Percentiles rank a stretch among this genome's conserved stretches.
Conservation (phyloP, 495 filamentous ascomycete species). For the Penicillium cinerascens region DNA sequence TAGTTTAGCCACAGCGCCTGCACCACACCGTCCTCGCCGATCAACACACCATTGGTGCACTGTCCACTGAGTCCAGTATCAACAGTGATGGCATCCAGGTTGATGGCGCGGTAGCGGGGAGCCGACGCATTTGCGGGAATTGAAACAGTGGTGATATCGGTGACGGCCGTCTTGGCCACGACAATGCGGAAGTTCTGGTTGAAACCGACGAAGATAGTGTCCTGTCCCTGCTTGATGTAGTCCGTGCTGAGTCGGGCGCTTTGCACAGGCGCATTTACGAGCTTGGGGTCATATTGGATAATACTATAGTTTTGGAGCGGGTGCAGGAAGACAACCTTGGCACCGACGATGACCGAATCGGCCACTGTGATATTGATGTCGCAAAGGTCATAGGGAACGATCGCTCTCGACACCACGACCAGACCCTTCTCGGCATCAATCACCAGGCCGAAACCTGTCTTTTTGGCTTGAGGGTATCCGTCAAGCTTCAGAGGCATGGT, state of each 20-base stretch:
- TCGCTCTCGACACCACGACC: slow-evolving; percentile 87
- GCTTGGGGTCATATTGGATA: slow-evolving; percentile 87
- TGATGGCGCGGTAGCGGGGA: slow-evolving; percentile 92
- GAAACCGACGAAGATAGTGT: slow-evolving; percentile 94
- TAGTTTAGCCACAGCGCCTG: slow-evolving; percentile 96
- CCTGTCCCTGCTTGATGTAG: slow-evolving; percentile 81
- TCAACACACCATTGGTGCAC: slow-evolving; percentile 91
- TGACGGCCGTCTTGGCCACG: slow-evolving; percentile 89
- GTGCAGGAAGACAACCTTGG: slow-evolving; percentile 94
- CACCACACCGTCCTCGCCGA: slow-evolving; percentile 85
- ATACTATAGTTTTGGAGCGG: slow-evolving; percentile 97
- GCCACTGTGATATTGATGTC: slow-evolving; percentile 94
- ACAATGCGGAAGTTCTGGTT: slow-evolving; percentile 94
- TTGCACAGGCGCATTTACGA: slow-evolving; percentile 90
- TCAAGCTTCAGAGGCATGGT: slow-evolving; percentile 94
- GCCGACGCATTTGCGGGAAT: slow-evolving; percentile 90
- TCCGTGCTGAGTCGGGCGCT: slow-evolving; percentile 78
- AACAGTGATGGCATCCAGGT: slow-evolving; percentile 95
- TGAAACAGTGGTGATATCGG: slow-evolving; percentile 95
- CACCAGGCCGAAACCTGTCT: slow-evolving; percentile 92
- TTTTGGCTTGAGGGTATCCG: slow-evolving; percentile 86
- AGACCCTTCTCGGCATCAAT: slow-evolving; percentile 94
- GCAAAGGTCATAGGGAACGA: slow-evolving; percentile 93
- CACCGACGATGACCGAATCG: slow-evolving; percentile 89
- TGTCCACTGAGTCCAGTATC: slow-evolving; percentile 87